Evolutionary conservation across 352 stramenopile species (phyloP).

Genomic region (Pilasporangium apinafurcum): DNA sequence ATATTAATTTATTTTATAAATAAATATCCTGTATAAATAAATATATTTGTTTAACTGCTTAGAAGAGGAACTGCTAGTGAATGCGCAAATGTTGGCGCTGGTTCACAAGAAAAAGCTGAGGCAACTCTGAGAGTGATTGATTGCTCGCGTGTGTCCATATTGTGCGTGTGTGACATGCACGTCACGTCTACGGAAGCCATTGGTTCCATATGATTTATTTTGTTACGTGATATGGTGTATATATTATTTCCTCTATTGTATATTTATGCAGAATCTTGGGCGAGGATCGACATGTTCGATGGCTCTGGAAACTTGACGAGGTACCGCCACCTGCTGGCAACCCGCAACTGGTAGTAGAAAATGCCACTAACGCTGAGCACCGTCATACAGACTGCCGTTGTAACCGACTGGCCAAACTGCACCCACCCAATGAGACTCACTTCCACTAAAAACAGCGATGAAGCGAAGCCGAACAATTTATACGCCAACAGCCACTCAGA

Average conservation of each 20-base stretch:
- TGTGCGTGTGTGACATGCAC: no score
- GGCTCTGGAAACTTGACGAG: slow-evolving; percentile 55
- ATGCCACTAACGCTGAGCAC: slow-evolving; percentile 34
- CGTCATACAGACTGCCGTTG: slow-evolving; percentile 38
- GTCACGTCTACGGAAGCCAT: no score
- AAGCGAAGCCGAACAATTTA: slow-evolving; percentile 44
- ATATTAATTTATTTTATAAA: not conserved
- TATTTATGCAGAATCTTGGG: no score
- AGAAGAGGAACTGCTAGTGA: not conserved
- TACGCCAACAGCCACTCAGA: slow-evolving; percentile 71
- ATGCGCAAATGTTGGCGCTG: slow-evolving; percentile 13
- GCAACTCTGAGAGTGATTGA: no score
- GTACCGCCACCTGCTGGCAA: slow-evolving; percentile 69
- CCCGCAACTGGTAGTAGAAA: slow-evolving; percentile 58
- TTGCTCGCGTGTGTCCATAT: no score
- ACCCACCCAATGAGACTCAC: slow-evolving; percentile 57
- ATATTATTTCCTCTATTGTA: no score
- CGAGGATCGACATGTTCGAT: slow-evolving; percentile 3
- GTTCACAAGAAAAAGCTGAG: slow-evolving; percentile 26
- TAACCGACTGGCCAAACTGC: slow-evolving; percentile 40
- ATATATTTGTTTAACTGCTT: no score
- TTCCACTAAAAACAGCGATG: slow-evolving; percentile 57
- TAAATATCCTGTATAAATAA: not conserved
- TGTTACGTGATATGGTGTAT: no score
- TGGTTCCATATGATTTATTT: no score